Base-by-base conservation (phyloP, 768 basidiomycete genomes). In the Rhizopogon vesiculosus region DNA sequence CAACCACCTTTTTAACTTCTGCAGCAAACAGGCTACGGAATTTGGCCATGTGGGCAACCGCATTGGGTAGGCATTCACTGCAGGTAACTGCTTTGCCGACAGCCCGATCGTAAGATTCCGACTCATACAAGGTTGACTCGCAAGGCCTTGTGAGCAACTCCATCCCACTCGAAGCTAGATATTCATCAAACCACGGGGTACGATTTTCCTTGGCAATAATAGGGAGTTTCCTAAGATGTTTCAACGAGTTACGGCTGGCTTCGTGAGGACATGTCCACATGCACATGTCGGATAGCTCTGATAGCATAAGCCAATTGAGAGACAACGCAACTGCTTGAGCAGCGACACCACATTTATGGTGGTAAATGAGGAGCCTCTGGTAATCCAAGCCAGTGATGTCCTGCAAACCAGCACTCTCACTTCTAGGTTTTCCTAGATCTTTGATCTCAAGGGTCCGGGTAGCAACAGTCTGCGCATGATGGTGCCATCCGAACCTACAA, bases 281-380 rank as follows among this genome's bases (percentile, higher is more conserved):
- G 10, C 12, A 10, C 35, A 38, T 38, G 12, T 38, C 2, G 35
- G 35, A 38, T 5, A 2, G 12, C 12, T 13, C 25, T 25, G 25
- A 25, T n/a, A n/a, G n/a, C 25, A 25, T 25, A 25, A 38, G 35
- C 35, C 35, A 38, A 10, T 10, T 10, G 12, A 38, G 35, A 38
- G 57, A 56, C 39, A 54, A 43, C n/a, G 38, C 33, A n/a, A 53
- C 51, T 15, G 22, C 54, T 2, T 54, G 44, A 2, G 60, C 59
- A 29, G 51, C 59, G 13, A 55, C 65, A 6, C 71, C 74, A 56
- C 77, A 77, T 35, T 66, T 56, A 33, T 65, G 63, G 58, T 76
- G 75, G 58, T 78, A 79, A 40, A 70, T 66, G 45, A 74, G 72
- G 42, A 79, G 66, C 25, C 73, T 73, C 62, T 72, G 69, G 53